These are phyloP conservation scores for Mucuna pruriens DNA, from an alignment of 306 rosid genomes.

Conservation along the genomic window DNA sequence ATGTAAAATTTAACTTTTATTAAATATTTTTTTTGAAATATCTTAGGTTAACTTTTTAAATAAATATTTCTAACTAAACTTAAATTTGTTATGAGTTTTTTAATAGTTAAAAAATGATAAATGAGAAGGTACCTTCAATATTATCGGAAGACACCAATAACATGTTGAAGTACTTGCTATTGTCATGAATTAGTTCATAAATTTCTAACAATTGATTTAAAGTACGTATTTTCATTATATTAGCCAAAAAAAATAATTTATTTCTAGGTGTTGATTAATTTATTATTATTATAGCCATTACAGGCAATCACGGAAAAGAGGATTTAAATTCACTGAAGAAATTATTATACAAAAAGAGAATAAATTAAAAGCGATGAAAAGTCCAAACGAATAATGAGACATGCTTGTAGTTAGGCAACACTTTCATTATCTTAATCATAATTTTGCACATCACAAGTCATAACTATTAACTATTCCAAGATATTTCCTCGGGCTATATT, in stretches of 20 bases:
- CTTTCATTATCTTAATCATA: neutral
- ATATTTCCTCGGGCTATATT: neutral
- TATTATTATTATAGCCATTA: neutral
- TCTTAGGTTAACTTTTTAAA: too few relatives aligned
- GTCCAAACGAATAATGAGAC: constrained; percentile 1
- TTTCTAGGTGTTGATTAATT: neutral
- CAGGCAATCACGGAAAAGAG: constrained; percentile 9
- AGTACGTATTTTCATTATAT: neutral
- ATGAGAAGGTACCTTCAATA: neutral
- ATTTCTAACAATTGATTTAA: neutral
- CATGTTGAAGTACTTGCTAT: neutral
- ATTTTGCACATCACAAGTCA: neutral
- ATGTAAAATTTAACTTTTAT: too few relatives aligned
- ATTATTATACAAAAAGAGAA: neutral
- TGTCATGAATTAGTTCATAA: neutral
- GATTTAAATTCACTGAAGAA: neutral
- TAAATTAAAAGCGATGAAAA: neutral
- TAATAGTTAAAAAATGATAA: too few relatives aligned
- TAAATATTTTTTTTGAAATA: too few relatives aligned
- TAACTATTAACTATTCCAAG: neutral
- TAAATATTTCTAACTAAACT: too few relatives aligned
- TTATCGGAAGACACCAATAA: too few relatives aligned
- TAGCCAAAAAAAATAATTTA: neutral
- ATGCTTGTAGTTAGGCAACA: constrained; percentile 3
- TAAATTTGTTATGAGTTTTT: neutral